Percentiles rank a stretch among this genome's conserved stretches.
Evolutionary conservation across 768 basidiomycete species (phyloP).

Genomic region (Megacollybia marginata): DNA sequence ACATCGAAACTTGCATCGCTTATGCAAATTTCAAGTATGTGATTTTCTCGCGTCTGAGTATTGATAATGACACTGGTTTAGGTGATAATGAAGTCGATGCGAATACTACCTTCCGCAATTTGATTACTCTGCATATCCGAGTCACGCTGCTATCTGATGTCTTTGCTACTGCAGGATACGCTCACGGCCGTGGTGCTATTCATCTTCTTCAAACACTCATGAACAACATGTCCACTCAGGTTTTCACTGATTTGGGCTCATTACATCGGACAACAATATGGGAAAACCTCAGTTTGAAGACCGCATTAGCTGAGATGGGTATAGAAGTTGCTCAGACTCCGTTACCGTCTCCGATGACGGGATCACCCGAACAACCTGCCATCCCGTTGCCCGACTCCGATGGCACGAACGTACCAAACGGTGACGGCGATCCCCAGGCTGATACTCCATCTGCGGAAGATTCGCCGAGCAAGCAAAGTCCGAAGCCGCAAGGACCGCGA

Average conservation of each 20-base stretch:
- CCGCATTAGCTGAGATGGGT: slow-evolving; percentile 45
- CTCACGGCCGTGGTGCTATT: slow-evolving; percentile 72
- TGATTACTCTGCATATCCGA: slow-evolving; percentile 72
- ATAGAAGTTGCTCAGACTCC: slow-evolving; percentile 41
- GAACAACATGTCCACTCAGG: slow-evolving; percentile 50
- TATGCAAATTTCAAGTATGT: slow-evolving; percentile 46
- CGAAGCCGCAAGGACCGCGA: slow-evolving; percentile 36
- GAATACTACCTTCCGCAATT: slow-evolving; percentile 61
- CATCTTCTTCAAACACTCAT: slow-evolving; percentile 70
- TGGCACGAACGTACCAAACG: slow-evolving; percentile 21
- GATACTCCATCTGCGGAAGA: slow-evolving; percentile 22
- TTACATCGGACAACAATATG: slow-evolving; percentile 79
- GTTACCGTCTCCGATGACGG: slow-evolving; percentile 37
- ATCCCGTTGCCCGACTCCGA: slow-evolving; percentile 33
- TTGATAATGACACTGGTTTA: slow-evolving; percentile 11
- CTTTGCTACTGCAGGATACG: slow-evolving; percentile 75
- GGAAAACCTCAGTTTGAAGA: slow-evolving; percentile 79
- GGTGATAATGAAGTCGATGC: slow-evolving; percentile 41
- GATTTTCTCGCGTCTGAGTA: background rate
- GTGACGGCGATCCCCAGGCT: slow-evolving; percentile 15
- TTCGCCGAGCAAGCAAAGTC: slow-evolving; percentile 14
- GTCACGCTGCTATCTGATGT: slow-evolving; percentile 82
- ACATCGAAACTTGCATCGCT: slow-evolving; percentile 59
- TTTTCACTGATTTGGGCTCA: slow-evolving; percentile 66
- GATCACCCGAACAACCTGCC: slow-evolving; percentile 36